phyloP scores from a whole-genome alignment of 176 grass and related monocot genomes.

The Oryza glaberrima region DNA sequence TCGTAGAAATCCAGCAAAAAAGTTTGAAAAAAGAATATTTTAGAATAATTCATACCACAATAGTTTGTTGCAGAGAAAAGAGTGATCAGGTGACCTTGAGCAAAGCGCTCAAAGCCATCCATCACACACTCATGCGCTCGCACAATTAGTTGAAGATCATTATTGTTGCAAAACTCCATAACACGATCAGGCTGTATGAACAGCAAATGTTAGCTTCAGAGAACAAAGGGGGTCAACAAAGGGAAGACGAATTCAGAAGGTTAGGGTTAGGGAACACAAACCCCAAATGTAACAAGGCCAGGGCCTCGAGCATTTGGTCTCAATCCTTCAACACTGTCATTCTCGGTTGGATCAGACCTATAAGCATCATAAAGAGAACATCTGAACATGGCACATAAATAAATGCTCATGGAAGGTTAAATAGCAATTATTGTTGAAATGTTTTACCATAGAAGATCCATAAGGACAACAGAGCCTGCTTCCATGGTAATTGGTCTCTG shows the following conservation, averaged over 20 bases:
- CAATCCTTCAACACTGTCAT: conserved; percentile 95
- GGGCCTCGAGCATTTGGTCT: conserved; percentile 95
- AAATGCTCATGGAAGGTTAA: not conserved
- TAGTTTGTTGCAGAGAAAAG: conserved; percentile 99
- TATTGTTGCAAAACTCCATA: conserved; percentile 99
- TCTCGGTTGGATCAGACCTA: conserved; percentile 99
- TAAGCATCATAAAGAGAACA: conserved; percentile 39
- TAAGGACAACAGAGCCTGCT: conserved; percentile 95
- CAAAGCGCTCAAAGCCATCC: conserved; percentile 99
- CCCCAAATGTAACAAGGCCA: conserved; percentile 99
- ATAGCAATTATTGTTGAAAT: conserved; percentile 16
- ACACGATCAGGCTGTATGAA: conserved; percentile 94
- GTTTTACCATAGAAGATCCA: conserved; percentile 94
- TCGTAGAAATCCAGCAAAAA: not conserved
- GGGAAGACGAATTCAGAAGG: not conserved
- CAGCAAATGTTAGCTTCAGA: conserved; percentile 38
- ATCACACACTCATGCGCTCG: conserved; percentile 98
- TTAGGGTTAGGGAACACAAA: conserved; percentile 47
- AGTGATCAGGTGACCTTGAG: conserved; percentile 99
- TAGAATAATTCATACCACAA: conserved; percentile 65
- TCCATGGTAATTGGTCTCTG: conserved; percentile 99
- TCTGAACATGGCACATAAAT: conserved; percentile 22
- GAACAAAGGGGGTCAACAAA: conserved; percentile 28
- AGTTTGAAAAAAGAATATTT: conserved; percentile 3
- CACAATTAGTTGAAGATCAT: conserved; percentile 96